These are phyloP conservation scores for Nicotiana tomentosiformis DNA, from an alignment of 257 asterid species.

Conservation along the genomic window DNA sequence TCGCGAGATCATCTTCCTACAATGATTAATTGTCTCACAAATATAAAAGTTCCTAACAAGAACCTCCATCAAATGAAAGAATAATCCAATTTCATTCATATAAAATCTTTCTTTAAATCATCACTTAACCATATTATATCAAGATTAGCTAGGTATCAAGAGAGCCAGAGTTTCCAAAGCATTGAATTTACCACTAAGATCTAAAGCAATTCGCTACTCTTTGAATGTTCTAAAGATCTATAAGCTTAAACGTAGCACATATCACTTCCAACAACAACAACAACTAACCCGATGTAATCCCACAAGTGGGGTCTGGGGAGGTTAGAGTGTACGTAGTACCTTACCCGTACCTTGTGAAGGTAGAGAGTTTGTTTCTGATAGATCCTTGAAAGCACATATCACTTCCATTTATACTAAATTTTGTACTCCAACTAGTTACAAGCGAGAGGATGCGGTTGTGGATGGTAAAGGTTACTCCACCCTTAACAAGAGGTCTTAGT, in stretches of 20 bases:
- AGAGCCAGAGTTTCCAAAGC: neutral
- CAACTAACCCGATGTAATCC: too few species aligned
- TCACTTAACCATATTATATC: neutral
- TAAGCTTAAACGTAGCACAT: neutral
- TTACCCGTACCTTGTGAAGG: too few species aligned
- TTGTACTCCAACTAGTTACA: neutral
- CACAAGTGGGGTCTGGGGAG: too few species aligned
- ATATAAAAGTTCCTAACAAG: slow-evolving; percentile 11
- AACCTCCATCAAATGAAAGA: too few species aligned
- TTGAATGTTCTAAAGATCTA: neutral
- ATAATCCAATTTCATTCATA: neutral
- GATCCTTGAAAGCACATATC: neutral
- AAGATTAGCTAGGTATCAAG: neutral
- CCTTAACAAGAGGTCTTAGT: neutral
- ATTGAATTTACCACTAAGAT: neutral
- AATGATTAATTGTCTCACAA: neutral
- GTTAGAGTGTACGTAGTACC: too few species aligned
- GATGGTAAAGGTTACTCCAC: neutral
- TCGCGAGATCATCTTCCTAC: neutral
- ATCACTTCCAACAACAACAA: neutral
- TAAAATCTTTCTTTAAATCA: neutral
- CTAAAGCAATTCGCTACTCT: neutral
- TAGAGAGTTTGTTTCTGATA: too few species aligned
- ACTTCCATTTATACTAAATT: neutral
- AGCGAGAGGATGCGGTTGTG: neutral